Percentiles rank a stretch among this genome's conserved stretches.
phyloP scores from a whole-genome alignment of 2,329 filamentous ascomycete genomes.

The Trichophyton verrucosum region DNA sequence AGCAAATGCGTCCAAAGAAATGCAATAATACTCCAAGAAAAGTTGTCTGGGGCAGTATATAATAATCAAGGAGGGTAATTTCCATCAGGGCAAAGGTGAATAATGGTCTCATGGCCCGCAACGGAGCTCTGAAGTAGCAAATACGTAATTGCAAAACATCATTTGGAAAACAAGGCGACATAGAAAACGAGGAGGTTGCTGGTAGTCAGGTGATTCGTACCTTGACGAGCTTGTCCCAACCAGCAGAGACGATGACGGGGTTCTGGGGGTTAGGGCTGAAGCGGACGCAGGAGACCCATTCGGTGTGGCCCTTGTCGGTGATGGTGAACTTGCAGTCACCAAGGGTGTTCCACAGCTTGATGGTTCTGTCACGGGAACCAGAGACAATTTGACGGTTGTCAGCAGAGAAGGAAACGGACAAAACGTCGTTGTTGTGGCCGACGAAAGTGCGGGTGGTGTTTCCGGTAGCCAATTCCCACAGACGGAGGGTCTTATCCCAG shows the following conservation, averaged over 20 bases:
- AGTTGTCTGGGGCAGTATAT: neutral
- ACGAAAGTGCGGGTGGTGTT: conserved; percentile 96
- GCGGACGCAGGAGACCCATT: conserved; percentile 98
- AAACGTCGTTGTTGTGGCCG: conserved; percentile 98
- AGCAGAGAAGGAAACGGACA: conserved; percentile 99
- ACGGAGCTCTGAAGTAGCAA: conserved; percentile 99
- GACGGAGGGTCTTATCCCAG: conserved; percentile 99
- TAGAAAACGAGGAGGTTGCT: neutral
- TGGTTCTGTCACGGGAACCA: conserved; percentile 92
- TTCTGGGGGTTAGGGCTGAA: conserved; percentile 99
- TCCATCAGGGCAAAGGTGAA: conserved; percentile 53
- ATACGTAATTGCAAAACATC: conserved; percentile 97
- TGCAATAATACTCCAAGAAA: neutral
- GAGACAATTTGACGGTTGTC: conserved; percentile 99
- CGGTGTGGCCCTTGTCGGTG: conserved; percentile 99
- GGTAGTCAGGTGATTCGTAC: conserved; percentile 43
- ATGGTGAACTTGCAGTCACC: conserved; percentile 99
- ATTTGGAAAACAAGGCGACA: conserved; percentile 42
- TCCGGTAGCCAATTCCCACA: conserved; percentile 97
- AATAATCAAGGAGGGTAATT: conserved; percentile 9
- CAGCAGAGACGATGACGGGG: conserved; percentile 95
- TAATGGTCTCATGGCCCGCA: conserved; percentile 89
- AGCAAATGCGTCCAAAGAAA: neutral
- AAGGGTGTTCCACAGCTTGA: conserved; percentile 99
- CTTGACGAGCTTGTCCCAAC: conserved; percentile 99